phyloP scores from a whole-genome alignment of 495 filamentous ascomycete species.

The Annulohypoxylon bovei region DNA sequence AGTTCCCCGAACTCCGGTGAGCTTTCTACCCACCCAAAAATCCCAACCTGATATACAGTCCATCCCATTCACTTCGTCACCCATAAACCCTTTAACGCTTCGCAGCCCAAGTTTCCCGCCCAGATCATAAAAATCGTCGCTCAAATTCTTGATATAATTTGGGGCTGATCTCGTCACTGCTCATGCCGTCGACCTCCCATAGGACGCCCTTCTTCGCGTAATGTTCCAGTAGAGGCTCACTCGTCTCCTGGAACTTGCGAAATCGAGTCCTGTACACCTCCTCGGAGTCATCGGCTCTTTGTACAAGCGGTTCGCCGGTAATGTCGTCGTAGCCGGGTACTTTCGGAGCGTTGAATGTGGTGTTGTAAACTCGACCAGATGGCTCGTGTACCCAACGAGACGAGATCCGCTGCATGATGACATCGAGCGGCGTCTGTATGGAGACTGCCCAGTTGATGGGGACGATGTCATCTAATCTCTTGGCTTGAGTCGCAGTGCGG shows the following conservation, averaged over 20 bases:
- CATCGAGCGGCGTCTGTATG: constrained; percentile 70
- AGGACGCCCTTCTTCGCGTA: constrained; percentile 88
- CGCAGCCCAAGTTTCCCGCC: background rate
- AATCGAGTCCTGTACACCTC: constrained; percentile 85
- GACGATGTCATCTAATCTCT: constrained; percentile 77
- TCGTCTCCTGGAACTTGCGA: constrained; percentile 85
- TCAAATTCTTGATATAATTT: constrained; percentile 83
- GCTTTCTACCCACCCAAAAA: constrained; percentile 14
- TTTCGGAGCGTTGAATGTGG: constrained; percentile 85
- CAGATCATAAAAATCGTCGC: constrained; percentile 67
- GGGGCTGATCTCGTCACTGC: constrained; percentile 92
- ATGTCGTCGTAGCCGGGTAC: constrained; percentile 86
- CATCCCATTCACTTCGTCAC: constrained; percentile 1
- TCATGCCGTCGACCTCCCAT: constrained; percentile 86
- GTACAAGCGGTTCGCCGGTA: constrained; percentile 86
- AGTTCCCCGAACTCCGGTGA: constrained; percentile 25
- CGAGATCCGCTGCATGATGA: constrained; percentile 88
- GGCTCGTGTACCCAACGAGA: constrained; percentile 94
- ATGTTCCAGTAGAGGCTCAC: constrained; percentile 83
- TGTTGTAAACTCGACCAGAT: constrained; percentile 93
- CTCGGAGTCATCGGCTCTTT: constrained; percentile 84
- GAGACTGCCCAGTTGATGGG: constrained; percentile 91
- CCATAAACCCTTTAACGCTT: background rate
- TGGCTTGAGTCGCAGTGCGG: constrained; percentile 82
- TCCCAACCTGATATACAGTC: constrained; percentile 21